Conservation (phyloP, 2,329 filamentous ascomycete species). For the Alternaria consortialis region DNA sequence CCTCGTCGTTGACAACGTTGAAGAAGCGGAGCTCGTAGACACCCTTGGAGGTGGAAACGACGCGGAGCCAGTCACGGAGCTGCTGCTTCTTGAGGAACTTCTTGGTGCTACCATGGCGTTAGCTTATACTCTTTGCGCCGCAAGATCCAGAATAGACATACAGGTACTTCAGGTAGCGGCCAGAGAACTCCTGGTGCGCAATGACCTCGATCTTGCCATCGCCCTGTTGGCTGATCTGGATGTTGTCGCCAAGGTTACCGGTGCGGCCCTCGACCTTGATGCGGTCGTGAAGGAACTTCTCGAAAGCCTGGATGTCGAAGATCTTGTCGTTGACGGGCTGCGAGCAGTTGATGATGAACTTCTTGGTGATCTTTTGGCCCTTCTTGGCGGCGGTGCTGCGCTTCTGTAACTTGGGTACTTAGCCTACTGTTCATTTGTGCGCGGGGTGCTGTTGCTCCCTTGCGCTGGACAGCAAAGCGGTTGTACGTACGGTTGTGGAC, state of each 20-base stretch:
- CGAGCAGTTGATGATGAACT: slow-evolving; percentile 99
- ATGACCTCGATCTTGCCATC: slow-evolving; percentile 99
- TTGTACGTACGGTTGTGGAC: slow-evolving; percentile 91
- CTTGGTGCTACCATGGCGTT: slow-evolving; percentile 77
- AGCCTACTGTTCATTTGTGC: slow-evolving; percentile 86
- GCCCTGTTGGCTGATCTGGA: slow-evolving; percentile 87
- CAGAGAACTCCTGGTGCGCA: slow-evolving; percentile 96
- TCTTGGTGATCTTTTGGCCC: slow-evolving; percentile 81
- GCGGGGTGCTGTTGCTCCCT: slow-evolving; percentile 21
- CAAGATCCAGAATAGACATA: slow-evolving; percentile 60
- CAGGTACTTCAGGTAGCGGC: slow-evolving; percentile 99
- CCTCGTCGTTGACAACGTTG: slow-evolving; percentile 99
- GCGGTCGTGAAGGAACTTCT: slow-evolving; percentile 99
- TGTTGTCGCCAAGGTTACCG: slow-evolving; percentile 94
- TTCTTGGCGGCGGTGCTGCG: slow-evolving; percentile 58
- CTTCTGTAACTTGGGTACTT: slow-evolving; percentile 70
- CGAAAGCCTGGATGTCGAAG: slow-evolving; percentile 98
- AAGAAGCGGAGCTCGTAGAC: slow-evolving; percentile 99
- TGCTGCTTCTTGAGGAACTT: slow-evolving; percentile 99
- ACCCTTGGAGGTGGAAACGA: slow-evolving; percentile 96
- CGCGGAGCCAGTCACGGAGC: slow-evolving; percentile 99
- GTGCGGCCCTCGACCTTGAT: slow-evolving; percentile 99
- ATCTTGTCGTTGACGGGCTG: slow-evolving; percentile 99
- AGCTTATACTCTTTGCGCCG: not conserved
- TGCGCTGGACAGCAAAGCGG: slow-evolving; percentile 90